A percentile compares a stretch with the other conserved stretches of the same genome.
These are phyloP conservation scores for Aaosphaeria pasadenensis DNA, from an alignment of 2,329 filamentous ascomycete species.

Conservation along the genomic window DNA sequence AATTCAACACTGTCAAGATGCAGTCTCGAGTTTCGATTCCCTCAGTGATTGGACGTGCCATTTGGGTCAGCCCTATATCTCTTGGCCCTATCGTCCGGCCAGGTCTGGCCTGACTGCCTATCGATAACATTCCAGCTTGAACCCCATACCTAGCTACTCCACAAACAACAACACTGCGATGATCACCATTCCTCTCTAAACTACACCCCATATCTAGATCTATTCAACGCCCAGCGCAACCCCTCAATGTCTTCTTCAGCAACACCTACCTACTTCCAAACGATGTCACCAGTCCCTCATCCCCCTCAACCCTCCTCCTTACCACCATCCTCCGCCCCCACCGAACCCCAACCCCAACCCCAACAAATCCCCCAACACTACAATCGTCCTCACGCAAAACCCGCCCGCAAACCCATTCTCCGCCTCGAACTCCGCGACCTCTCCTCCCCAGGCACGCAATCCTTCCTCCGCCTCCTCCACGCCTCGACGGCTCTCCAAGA, in stretches of 20 bases:
- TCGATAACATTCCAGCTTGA: too few species aligned
- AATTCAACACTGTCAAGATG: too few species aligned
- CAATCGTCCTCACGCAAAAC: constrained; percentile 52
- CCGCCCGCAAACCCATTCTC: constrained; percentile 41
- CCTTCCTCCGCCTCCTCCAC: constrained; percentile 68
- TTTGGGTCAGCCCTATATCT: constrained; percentile 7
- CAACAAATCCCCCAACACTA: constrained; percentile 66
- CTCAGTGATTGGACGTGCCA: too few species aligned
- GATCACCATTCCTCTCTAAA: background rate
- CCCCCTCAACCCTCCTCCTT: constrained; percentile 6
- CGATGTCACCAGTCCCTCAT: constrained; percentile 25
- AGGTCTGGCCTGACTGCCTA: too few species aligned
- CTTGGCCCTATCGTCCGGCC: constrained; percentile 1
- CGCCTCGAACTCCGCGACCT: constrained; percentile 50
- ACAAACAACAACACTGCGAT: too few species aligned
- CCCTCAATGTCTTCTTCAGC: constrained; percentile 15
- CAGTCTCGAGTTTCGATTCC: too few species aligned
- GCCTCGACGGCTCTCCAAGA: constrained; percentile 59
- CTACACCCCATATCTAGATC: background rate
- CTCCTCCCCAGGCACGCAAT: constrained; percentile 55
- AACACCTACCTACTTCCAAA: constrained; percentile 36
- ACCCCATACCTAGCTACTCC: too few species aligned
- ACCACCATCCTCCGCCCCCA: constrained; percentile 41
- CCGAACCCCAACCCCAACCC: constrained; percentile 49
- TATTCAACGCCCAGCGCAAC: background rate